Conservation (phyloP, 2,329 filamentous ascomycete genomes). For the Colletotrichum sp. region DNA sequence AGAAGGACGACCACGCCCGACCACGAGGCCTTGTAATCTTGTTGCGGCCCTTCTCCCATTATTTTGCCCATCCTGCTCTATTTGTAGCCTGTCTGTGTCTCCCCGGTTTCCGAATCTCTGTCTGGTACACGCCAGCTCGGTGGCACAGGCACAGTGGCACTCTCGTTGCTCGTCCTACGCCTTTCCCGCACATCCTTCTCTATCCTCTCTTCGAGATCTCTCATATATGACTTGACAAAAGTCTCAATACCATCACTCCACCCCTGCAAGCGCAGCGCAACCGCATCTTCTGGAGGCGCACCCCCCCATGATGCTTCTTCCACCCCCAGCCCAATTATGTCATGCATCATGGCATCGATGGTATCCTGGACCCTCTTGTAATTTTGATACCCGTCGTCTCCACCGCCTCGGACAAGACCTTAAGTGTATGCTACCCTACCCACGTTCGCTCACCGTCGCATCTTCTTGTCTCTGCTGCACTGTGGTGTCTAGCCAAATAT, state of each 20-base stretch:
- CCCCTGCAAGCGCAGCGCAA: slow-evolving; percentile 21
- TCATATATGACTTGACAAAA: slow-evolving; percentile 19
- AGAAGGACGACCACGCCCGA: neutral
- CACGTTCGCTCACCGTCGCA: slow-evolving; percentile 19
- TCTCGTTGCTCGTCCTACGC: neutral
- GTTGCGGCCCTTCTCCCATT: neutral
- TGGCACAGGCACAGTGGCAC: neutral
- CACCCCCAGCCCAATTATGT: slow-evolving; percentile 45
- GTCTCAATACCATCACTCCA: slow-evolving; percentile 20
- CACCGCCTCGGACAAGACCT: slow-evolving; percentile 19
- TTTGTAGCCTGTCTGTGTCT: neutral
- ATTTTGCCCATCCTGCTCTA: neutral
- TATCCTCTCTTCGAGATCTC: neutral
- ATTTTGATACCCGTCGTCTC: slow-evolving; percentile 32
- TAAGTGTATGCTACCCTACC: slow-evolving; percentile 10
- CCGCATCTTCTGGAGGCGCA: slow-evolving; percentile 12
- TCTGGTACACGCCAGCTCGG: neutral
- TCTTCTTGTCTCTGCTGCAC: slow-evolving; percentile 2
- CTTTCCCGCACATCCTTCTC: neutral
- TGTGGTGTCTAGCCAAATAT: slow-evolving; percentile 17
- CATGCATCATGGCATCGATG: slow-evolving; percentile 43
- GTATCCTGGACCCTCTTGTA: slow-evolving; percentile 39
- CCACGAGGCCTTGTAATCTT: slow-evolving; percentile 12
- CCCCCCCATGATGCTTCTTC: slow-evolving; percentile 10
- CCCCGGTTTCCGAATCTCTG: neutral